These are phyloP conservation scores for Eucalyptus regnans DNA, from an alignment of 345 rosid genomes.

Conservation along the genomic window DNA sequence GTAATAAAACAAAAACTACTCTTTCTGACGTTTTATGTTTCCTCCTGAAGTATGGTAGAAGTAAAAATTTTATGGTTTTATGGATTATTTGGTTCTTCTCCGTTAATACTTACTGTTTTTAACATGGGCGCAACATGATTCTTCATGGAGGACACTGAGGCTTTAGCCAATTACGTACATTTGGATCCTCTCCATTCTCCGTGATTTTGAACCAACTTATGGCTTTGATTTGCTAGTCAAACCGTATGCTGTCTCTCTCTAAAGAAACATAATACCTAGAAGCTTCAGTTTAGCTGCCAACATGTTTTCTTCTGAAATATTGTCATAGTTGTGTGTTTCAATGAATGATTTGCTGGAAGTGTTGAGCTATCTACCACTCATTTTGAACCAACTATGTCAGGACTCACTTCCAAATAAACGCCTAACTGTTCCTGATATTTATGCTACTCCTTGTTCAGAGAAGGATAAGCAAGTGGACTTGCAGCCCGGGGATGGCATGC, in stretches of 20 bases:
- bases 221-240: neutral
- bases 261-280: neutral
- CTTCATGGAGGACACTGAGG: neutral
- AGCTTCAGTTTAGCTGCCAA: neutral
- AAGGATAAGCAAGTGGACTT: constrained; percentile 7
- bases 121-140: neutral
- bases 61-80: neutral
- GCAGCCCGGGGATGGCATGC: constrained; percentile 11
- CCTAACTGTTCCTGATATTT: neutral
- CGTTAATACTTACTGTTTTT: neutral
- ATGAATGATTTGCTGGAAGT: neutral
- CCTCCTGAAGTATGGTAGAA: neutral
- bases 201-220: neutral
- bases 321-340: neutral
- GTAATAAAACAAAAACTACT: neutral
- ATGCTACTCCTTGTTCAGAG: neutral
- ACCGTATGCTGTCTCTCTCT: neutral
- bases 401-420: neutral
- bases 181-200: neutral
- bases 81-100: neutral
- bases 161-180: neutral
- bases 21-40: neutral
- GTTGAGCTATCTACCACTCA: neutral
- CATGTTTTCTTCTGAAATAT: neutral
- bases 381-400: neutral